These are phyloP conservation scores for Artemisia annua DNA, from an alignment of 129 eudicot genomes.

Conservation along the genomic window DNA sequence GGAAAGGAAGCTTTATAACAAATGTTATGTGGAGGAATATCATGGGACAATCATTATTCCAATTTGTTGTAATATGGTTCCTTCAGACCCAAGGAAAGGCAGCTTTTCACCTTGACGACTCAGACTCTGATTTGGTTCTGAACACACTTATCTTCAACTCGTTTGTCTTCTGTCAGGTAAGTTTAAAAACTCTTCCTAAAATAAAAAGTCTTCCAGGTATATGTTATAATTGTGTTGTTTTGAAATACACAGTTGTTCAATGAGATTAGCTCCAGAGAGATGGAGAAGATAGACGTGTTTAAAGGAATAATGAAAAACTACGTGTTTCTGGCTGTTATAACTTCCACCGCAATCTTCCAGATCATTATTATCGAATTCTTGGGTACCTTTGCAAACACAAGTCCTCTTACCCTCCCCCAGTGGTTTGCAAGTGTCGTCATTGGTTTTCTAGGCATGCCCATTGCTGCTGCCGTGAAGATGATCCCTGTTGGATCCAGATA, in stretches of 20 bases:
- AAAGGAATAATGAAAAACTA: slow-evolving; percentile 78
- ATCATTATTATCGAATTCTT: slow-evolving; percentile 65
- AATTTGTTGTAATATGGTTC: slow-evolving; percentile 78
- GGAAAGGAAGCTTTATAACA: slow-evolving; percentile 87
- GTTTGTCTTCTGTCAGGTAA: slow-evolving; percentile 92
- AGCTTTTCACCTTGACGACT: slow-evolving; percentile 52
- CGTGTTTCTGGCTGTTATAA: slow-evolving; percentile 68
- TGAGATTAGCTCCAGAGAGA: slow-evolving; percentile 85
- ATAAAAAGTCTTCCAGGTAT: neutral
- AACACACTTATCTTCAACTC: slow-evolving; percentile 91
- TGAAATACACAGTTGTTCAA: slow-evolving; percentile 66
- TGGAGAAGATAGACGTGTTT: slow-evolving; percentile 89
- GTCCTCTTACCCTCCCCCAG: slow-evolving; percentile 65
- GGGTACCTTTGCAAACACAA: slow-evolving; percentile 87
- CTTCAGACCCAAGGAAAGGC: slow-evolving; percentile 72
- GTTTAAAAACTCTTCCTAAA: neutral
- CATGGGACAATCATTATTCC: slow-evolving; percentile 78
- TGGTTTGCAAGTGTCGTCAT: slow-evolving; percentile 68
- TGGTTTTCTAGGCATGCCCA: slow-evolving; percentile 88
- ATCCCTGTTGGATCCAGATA: slow-evolving; percentile 66
- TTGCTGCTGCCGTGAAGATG: slow-evolving; percentile 83
- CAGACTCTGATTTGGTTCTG: slow-evolving; percentile 63
- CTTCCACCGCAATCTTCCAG: slow-evolving; percentile 70
- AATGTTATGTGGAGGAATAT: slow-evolving; percentile 98
- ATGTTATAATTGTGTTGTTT: neutral